phyloP scores from a whole-genome alignment of 345 rosid species.

The Camelina neglecta region DNA sequence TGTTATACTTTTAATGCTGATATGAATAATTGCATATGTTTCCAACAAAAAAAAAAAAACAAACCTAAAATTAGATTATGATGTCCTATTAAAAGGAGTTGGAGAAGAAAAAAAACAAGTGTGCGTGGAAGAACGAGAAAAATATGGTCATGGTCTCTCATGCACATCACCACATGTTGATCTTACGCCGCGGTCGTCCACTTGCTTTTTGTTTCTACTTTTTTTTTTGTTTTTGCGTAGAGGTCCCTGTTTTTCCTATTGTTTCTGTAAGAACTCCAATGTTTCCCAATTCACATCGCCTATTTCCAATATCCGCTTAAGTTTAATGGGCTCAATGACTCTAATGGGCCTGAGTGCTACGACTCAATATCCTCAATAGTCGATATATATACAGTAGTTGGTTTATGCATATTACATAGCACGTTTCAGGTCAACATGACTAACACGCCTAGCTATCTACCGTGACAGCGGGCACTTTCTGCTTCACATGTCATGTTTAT shows the following conservation, averaged over 20 bases:
- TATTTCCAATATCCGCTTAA: not conserved
- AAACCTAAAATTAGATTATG: not conserved
- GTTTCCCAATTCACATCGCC: not conserved
- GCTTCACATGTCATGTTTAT: no score
- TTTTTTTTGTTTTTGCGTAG: not conserved
- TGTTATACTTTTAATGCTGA: not conserved
- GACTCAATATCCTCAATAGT: no score
- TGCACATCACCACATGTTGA: conserved; percentile 36
- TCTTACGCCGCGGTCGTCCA: conserved; percentile 25
- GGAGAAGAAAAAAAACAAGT: not conserved
- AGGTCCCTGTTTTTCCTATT: conserved; percentile 15
- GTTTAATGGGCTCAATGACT: conserved; percentile 20
- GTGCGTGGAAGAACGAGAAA: conserved; percentile 31
- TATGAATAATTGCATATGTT: no score
- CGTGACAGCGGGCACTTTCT: no score
- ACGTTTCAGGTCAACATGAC: no score
- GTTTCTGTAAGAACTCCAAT: not conserved
- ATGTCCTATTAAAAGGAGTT: not conserved
- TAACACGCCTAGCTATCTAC: no score
- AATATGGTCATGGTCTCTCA: conserved; percentile 3
- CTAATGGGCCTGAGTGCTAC: conserved; percentile 28
- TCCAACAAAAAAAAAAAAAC: no score
- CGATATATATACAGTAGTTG: no score
- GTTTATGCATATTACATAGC: no score
- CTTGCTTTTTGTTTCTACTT: conserved; percentile 5